phyloP scores from a whole-genome alignment of 1,284 basidiomycete species.

The Austroboletus novae-zelandiae region DNA sequence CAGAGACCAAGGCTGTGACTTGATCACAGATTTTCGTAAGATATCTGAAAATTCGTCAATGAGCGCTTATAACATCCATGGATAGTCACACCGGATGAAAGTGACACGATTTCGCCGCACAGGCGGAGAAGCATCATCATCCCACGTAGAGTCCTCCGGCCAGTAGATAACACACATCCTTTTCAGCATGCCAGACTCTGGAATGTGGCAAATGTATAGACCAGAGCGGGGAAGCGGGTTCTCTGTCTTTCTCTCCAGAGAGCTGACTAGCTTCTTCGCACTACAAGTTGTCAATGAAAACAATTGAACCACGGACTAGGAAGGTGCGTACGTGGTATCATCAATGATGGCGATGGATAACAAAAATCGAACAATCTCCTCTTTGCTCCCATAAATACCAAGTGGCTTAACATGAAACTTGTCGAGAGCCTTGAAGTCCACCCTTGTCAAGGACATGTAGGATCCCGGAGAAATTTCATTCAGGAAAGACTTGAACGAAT shows the following conservation, averaged over 20 bases:
- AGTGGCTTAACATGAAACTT: constrained; percentile 43
- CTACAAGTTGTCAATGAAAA: constrained; percentile 5
- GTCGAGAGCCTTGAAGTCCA: constrained; percentile 52
- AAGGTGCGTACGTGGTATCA: constrained; percentile 34
- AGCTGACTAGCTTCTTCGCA: constrained; percentile 10
- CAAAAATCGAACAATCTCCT: constrained; percentile 47
- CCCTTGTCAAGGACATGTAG: constrained; percentile 49
- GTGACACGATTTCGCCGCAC: constrained; percentile 52
- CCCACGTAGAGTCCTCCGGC: constrained; percentile 62
- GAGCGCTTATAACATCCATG: background rate
- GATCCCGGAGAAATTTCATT: constrained; percentile 46
- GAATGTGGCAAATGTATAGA: constrained; percentile 40
- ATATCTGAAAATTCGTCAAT: constrained; percentile 36
- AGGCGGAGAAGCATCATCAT: constrained; percentile 46
- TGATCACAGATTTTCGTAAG: constrained; percentile 57
- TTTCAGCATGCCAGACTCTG: constrained; percentile 7
- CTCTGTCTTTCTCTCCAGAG: constrained; percentile 13
- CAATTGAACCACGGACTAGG: background rate
- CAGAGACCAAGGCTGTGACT: constrained; percentile 45
- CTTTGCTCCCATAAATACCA: constrained; percentile 54
- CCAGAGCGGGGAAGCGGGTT: constrained; percentile 46
- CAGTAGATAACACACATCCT: constrained; percentile 53
- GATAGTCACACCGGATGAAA: constrained; percentile 50
- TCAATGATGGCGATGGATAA: constrained; percentile 35
- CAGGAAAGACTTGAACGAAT: constrained; percentile 44